Base-by-base conservation (phyloP, 1,284 basidiomycete genomes). In the Coniferiporia weirii region DNA sequence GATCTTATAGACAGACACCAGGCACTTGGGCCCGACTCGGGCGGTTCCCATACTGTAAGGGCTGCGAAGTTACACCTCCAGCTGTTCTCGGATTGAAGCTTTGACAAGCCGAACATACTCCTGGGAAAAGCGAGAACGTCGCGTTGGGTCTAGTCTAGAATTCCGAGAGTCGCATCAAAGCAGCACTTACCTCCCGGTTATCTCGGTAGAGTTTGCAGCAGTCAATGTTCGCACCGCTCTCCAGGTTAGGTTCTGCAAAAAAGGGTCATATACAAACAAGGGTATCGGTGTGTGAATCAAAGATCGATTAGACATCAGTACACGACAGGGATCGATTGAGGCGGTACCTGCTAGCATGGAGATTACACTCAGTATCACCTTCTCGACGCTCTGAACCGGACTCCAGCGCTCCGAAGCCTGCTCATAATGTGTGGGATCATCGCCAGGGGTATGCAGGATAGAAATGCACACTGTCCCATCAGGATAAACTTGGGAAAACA, bases 391-490 rank as follows among this genome's bases (percentile, higher is more conserved):
- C 75, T 97, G 94, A 0, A 99, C 95, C 15, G 97, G 97, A 61
- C 92, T 95, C 97, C 97, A 99, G 46, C 97, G 84, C 72, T 99
- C 97, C 27, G 91, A 94, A 0, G 96, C 95, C 63, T 90, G 86
- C 71, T 99, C 97, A 67, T 92, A 92, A 82, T 89, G 88, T 60
- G 85, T 88, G 22, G 90, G 90, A 67, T 92, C 97, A 71, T 99
- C 97, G 8, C 97, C 97, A 0, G 97, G 95, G 0, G 94, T 92
- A 71, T 99, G 97, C 40, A 99, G 76, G 70, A 99, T 99, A 3
- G 95, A 98, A 69, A 99, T 99, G 78, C 97, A 99, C 53, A 99
- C 96, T 48, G 85, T 92, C 22, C 96, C 96, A 68, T 95, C 93
- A 1, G 95, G 80, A 72, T 99, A 99, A 64, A 94, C 90, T 91